Percentiles rank a stretch among this genome's conserved stretches.
These are phyloP conservation scores for Zea mays DNA, from an alignment of 176 grass and related monocot genomes.

Conservation along the genomic window Zm-B73-REFERENCE-NAM-5.0 NC_050100.1:190636501-190637000, in stretches of 20 bases:
- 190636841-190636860: too few species aligned
- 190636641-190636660: slow-evolving; percentile 59
- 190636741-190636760: slow-evolving; percentile 68
- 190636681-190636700: slow-evolving; percentile 37
- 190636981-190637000: neutral
- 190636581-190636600: too few species aligned
- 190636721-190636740: slow-evolving; percentile 39
- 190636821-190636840: too few species aligned
- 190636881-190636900: too few species aligned
- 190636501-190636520: too few species aligned
- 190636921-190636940: neutral
- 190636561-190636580: too few species aligned
- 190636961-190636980: neutral
- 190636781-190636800: too few species aligned
- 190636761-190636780: slow-evolving; percentile 33
- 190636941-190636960: neutral
- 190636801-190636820: too few species aligned
- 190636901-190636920: neutral
- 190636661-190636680: slow-evolving; percentile 66
- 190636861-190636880: too few species aligned
- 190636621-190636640: slow-evolving; percentile 52
- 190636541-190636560: too few species aligned
- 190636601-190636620: neutral
- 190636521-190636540: too few species aligned
- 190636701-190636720: slow-evolving; percentile 64